phyloP scores from a whole-genome alignment of 2,329 filamentous ascomycete genomes.

The Aspergillus felis region DNA sequence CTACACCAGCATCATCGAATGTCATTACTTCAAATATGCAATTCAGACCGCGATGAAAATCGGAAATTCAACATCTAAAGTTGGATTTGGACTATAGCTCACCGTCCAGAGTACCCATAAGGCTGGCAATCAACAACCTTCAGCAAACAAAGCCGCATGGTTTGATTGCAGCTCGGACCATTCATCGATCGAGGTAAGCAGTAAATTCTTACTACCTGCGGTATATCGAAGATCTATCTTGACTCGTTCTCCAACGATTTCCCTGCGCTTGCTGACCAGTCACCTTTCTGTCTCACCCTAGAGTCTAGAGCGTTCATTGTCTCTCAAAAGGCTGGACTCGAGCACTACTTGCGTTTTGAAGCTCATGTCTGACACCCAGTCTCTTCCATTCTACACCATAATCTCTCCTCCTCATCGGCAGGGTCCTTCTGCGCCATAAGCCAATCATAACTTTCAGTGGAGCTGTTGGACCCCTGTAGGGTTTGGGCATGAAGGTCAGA shows the following conservation, averaged over 20 bases:
- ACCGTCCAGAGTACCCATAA: background rate
- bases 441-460: background rate
- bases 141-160: background rate
- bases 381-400: background rate
- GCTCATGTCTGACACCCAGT: background rate
- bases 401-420: background rate
- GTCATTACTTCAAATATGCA: too few species aligned
- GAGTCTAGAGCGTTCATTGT: background rate
- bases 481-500: background rate
- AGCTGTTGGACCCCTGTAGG: background rate
- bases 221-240: background rate
- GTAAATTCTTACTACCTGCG: background rate
- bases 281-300: background rate
- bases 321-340: background rate
- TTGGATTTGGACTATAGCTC: background rate
- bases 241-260: background rate
- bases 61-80: background rate
- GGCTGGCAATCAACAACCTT: background rate
- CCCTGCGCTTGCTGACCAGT: background rate
- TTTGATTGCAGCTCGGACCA: background rate
- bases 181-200: background rate
- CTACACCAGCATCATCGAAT: too few species aligned
- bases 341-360: background rate
- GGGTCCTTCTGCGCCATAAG: background rate
- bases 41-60: background rate